Evolutionary conservation across 2,329 filamentous ascomycete genomes (phyloP), one percentile per base, ranked within the genome.

Genomic region (Epichloe uncinata): DNA sequence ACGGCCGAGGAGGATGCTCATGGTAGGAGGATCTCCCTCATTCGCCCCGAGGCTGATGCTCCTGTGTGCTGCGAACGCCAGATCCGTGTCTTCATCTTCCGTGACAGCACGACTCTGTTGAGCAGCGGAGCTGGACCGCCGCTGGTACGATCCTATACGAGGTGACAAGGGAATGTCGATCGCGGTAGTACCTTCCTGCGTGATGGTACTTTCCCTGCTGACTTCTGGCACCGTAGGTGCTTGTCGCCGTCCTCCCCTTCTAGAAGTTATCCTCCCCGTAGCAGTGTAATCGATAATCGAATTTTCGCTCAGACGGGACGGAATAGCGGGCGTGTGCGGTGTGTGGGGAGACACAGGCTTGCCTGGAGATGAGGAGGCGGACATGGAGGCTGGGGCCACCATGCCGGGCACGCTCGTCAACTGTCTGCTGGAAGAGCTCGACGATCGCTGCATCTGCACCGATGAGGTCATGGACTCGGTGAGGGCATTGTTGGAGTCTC

Each of bases 401-500:
- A 89, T 87, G 53, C 84, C 74, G 3, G 78, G 77, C 3, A 81
- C 74, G 54, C 78, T 79, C 9, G 73, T 69, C 45, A 82, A 60
- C 50, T 81, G 78, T 30, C 78, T 69, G 55, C 78, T 82, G 0
- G 78, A 82, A 0, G 89, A 87, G 52, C 80, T 86, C 4, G 85
- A 88, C 0, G 88, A 93, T 38, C 87, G 80, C 44, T 95, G 85
- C 51, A 96, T 71, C 57, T 94, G 80, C 59, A 89, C 77, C 0
- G 91, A 97, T 1, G 88, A 93, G 30, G 87, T 88, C 76, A 98
- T 88, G 0, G 89, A 95, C 49, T 98, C 93, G 0, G 88, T 94
- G 40, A 98, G 75, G 4, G 81, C 85, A 50, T 87, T 85, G 61
- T 95, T 90, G 0, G 87, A 90, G 53, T 96, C 91, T 56, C 81